Evolutionary conservation across 768 basidiomycete genomes (phyloP), one percentile per base, ranked within the genome.

Genomic region (Trametes punicea): DNA sequence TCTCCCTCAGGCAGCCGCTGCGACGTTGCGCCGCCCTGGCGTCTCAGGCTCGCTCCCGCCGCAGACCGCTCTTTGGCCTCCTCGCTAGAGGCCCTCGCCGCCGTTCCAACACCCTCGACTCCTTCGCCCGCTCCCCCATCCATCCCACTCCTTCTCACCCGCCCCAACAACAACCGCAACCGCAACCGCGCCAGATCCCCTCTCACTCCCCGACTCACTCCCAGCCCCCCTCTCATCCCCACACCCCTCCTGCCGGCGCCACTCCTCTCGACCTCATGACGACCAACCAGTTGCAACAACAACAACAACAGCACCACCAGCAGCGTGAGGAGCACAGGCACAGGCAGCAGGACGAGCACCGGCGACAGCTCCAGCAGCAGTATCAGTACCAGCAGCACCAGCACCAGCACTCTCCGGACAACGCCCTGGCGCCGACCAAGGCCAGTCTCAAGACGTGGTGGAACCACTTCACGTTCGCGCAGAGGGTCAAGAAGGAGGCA

Each of bases 371-470:
- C 30, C 53, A 46, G 47, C 58, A 29, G 27, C 41, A 46, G 23
- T 55, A 55, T 55, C 39, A 45, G 30, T 50, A 60, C 40, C 47
- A 55, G 27, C 40, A 31, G 33, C 50, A 36, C 11, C 57, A 27
- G 34, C 46, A 29, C 40, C 48, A 18, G 26, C n/a, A 30, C 38
- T 36, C 58, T 4, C 58, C 55, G 18, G 59, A 61, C 34, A 39
- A 27, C 31, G 54, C 55, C 29, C 52, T 29, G 15, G 42, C 64
- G 31, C 63, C 62, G 16, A 62, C 65, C 29, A 65, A 64, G 61
- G 64, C 62, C 13, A 65, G 66, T 31, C 80, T 90, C 46, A 87
- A 84, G 73, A 81, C 89, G 9, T 93, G 91, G 90, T 90, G 90
- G 87, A 79, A 81, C 42, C 82, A 84, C 62, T 89, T 93, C 62